These are phyloP conservation scores for Tolypocladium pustulatum DNA, from an alignment of 2,329 filamentous ascomycete species.

Conservation along the genomic window DNA sequence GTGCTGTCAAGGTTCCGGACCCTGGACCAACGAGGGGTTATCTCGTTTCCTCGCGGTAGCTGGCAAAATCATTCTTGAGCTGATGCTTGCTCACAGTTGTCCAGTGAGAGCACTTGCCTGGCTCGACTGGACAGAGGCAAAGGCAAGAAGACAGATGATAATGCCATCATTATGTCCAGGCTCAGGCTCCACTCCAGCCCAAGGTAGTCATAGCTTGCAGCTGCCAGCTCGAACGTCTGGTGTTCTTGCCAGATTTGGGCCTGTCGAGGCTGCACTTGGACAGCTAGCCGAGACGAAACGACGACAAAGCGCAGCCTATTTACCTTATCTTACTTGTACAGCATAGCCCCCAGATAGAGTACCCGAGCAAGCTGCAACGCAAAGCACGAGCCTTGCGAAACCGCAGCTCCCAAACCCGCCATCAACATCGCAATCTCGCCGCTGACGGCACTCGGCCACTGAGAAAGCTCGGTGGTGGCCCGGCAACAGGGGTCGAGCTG, in stretches of 20 bases:
- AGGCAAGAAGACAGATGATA: neutral
- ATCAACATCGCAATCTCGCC: neutral
- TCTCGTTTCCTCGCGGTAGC: neutral
- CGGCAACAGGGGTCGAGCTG: neutral
- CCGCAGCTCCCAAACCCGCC: neutral
- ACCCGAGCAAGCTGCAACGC: neutral
- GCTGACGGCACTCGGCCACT: neutral
- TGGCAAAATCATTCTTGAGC: neutral
- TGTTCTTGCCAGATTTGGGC: neutral
- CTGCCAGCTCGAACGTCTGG: too few relatives aligned
- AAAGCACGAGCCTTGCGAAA: neutral
- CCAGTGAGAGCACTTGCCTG: neutral
- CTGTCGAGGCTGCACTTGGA: neutral
- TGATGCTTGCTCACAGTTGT: neutral
- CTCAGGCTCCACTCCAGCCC: neutral
- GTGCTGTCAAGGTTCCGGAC: neutral
- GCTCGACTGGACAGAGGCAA: too few relatives aligned
- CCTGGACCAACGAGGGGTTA: neutral
- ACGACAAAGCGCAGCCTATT: too few relatives aligned
- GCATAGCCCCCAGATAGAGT: too few relatives aligned
- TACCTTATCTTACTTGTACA: too few relatives aligned
- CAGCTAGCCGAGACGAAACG: neutral
- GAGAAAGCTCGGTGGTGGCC: neutral
- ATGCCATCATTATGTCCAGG: neutral
- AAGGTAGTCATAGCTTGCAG: neutral